Evolutionary conservation across 495 filamentous ascomycete genomes (phyloP), one percentile per base, ranked within the genome.

Genomic region (Hypoxylon lienhwacheense): DNA sequence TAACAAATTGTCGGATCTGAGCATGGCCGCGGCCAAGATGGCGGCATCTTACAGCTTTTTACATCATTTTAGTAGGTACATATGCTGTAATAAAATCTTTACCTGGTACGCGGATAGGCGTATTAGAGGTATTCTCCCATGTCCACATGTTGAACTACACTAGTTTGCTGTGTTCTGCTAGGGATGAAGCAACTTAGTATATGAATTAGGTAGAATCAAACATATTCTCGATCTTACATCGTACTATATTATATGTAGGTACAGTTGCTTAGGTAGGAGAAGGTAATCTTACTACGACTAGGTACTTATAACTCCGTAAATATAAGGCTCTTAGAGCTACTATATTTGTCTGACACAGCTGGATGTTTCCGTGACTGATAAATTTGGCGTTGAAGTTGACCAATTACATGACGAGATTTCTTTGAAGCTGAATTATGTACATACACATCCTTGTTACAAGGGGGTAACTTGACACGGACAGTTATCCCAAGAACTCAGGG

Each of bases 381-480:
- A 46, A 47, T 43, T 24, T 51, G 39, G 53, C n/a, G 19, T 42
- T 44, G 15, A 26, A 36, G 1, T 29, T 29, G 34, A 47, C 59
- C 59, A 63, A 63, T 63, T 20, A 17, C 28, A 45, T 29, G 20
- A 28, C 29, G 7, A 7, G 26, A 31, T 49, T 63, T 17, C n/a
- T n/a, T 8, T 39, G 17, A 47, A 63, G 59, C 59, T 63, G 59
- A 59, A 57, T 49, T 47, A 22, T n/a, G n/a, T n/a, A n/a, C n/a
- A n/a, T n/a, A n/a, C n/a, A n/a, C n/a, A n/a, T n/a, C 31, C 40
- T 41, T 33, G 28, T 50, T 53, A 53, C 52, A 56, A 47, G 58
- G 58, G 58, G 22, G 10, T 19, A 12, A n/a, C n/a, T n/a, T 7
- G 25, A 6, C 41, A 39, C 35, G 35, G 39, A 56, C 58, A 55